Base-by-base conservation (phyloP, 2,329 filamentous ascomycete genomes). In the Lachnum nothofagi region DNA sequence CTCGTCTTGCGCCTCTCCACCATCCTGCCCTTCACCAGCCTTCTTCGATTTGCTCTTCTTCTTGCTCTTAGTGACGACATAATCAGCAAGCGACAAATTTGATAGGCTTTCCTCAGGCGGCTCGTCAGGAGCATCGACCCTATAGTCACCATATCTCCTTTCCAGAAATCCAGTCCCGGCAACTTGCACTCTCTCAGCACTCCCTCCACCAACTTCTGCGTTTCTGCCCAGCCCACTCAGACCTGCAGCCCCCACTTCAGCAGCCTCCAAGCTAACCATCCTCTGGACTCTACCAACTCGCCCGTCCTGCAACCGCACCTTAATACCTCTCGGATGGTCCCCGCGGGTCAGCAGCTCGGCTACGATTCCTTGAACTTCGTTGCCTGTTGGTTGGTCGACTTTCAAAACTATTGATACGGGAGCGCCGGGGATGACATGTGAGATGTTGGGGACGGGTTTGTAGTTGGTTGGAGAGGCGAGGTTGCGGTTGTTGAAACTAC, bases 281-380 rank as follows among this genome's bases (percentile, higher is more conserved):
- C 54, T 56, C 44, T 63, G 62, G 5, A 65, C 63, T 23, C 63
- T 46, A 3, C 63, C 63, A 1, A 65, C 60, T 35, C 58, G 40
- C 1, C 63, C 63, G 53, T 63, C 60, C 42, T 50, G 46, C 23
- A 65, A 44, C 3, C 63, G 56, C 12, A 65, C 63, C 46, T 65
- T 65, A 40, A 65, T 63, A 6, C 63, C 63, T 16, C 62, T 51
- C 1, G 62, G 62, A 52, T 65, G 63, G 29, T 64, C 54, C 2
- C 63, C 60, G 35, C 52, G 49, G 12, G 62, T 64, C 31, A 65
- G 44, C 4, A 65, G 37, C 19, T 65, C 59, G 16, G 46, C 56
- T 5, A 64, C 60, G 3, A 55, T 51, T 8, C 63, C 63, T 40
- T 60, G 54, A 1, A 63, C 58, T 35, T 63, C 54, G n/a, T 44